Percentiles rank a stretch among this genome's conserved stretches.
These are phyloP conservation scores for Ophiostoma australiae DNA, from an alignment of 2,329 filamentous ascomycete genomes.

Conservation along the genomic window DNA sequence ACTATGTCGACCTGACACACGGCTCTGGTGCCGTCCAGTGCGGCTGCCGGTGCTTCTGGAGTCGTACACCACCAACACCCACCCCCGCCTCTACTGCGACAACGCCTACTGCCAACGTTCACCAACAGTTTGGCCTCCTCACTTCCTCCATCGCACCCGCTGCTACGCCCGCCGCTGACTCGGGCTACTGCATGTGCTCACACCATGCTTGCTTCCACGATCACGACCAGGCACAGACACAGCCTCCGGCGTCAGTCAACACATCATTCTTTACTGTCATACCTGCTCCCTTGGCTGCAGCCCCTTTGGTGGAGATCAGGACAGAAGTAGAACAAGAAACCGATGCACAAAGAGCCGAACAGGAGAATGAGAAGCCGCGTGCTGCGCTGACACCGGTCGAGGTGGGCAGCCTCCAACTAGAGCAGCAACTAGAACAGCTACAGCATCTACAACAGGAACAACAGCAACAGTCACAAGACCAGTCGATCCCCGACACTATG, in stretches of 20 bases:
- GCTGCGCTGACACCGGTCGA: conserved; percentile 48
- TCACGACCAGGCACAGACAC: conserved; percentile 35
- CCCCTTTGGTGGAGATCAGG: not conserved
- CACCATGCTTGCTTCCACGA: conserved; percentile 61
- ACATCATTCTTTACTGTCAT: conserved; percentile 16
- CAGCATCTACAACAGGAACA: conserved; percentile 27
- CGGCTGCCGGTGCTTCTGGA: conserved; percentile 59
- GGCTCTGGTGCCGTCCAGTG: conserved; percentile 51
- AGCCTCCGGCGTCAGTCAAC: conserved; percentile 23
- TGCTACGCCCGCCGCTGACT: conserved; percentile 32
- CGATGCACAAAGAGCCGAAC: conserved; percentile 29
- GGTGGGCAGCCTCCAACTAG: conserved; percentile 35
- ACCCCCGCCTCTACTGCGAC: conserved; percentile 33
- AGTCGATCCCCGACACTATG: conserved; percentile 52
- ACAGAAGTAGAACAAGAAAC: not conserved
- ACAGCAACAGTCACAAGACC: conserved; percentile 22
- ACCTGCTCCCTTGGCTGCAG: not conserved
- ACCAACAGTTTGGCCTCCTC: conserved; percentile 26
- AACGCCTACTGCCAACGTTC: conserved; percentile 24
- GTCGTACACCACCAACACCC: conserved; percentile 34
- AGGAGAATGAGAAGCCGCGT: conserved; percentile 52
- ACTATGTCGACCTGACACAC: conserved; percentile 51
- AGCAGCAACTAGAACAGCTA: conserved; percentile 31
- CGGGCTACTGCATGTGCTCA: conserved; percentile 56
- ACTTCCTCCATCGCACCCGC: not conserved